phyloP scores from a whole-genome alignment of 371 early-diverging fungal species.

The Rhizopus delemar region DNA sequence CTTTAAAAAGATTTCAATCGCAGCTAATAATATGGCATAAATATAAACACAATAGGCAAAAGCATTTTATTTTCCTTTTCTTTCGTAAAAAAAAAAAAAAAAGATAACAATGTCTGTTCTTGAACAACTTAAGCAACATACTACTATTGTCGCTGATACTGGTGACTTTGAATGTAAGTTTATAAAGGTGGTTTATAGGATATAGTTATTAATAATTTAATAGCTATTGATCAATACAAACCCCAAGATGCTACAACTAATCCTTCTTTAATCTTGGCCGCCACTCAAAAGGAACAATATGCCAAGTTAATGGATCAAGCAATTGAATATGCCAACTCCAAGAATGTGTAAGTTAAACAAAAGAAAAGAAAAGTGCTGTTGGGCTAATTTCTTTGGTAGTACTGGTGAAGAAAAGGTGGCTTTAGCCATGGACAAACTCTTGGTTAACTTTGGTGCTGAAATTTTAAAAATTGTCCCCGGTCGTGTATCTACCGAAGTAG shows the following conservation, averaged over 20 bases:
- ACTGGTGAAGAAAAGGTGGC: conserved; percentile 72
- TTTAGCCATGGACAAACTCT: conserved; percentile 91
- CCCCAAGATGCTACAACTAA: conserved; percentile 99
- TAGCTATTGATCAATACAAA: conserved; percentile 95
- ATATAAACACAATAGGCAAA: too few species aligned
- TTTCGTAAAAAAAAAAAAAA: neutral
- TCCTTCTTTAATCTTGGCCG: conserved; percentile 96
- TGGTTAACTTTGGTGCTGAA: conserved; percentile 95
- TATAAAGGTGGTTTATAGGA: too few species aligned
- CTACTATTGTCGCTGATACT: conserved; percentile 97
- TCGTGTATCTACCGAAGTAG: conserved; percentile 97
- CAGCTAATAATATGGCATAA: too few species aligned
- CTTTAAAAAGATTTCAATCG: too few species aligned
- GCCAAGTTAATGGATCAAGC: conserved; percentile 88
- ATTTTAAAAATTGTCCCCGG: conserved; percentile 97
- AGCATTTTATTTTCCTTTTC: neutral
- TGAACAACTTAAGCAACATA: conserved; percentile 84
- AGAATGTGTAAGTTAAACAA: conserved; percentile 28
- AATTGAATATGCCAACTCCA: conserved; percentile 79
- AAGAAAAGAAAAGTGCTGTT: too few species aligned
- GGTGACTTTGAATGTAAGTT: conserved; percentile 95
- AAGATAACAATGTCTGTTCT: conserved; percentile 50
- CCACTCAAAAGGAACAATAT: conserved; percentile 90
- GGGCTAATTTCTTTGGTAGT: conserved; percentile 29
- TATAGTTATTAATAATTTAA: too few species aligned